phyloP scores from a whole-genome alignment of 2,329 filamentous ascomycete species.

The Fusarium palustre region DNA sequence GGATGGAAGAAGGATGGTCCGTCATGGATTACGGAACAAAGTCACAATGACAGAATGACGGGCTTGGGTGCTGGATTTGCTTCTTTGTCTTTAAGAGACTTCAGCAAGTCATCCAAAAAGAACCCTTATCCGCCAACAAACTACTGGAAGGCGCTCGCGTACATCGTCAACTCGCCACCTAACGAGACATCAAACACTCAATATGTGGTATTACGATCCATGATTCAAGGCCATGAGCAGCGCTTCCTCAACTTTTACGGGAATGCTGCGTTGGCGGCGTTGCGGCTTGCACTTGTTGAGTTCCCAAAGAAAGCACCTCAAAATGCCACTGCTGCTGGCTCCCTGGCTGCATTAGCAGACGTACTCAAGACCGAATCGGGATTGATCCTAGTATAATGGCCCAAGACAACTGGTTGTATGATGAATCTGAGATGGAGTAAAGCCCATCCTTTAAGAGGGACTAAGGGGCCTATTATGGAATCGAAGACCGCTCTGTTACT shows the following conservation, averaged over 20 bases:
- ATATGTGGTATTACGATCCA: slow-evolving; percentile 74
- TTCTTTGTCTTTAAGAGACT: slow-evolving; percentile 84
- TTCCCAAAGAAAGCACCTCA: slow-evolving; percentile 70
- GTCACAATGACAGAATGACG: slow-evolving; percentile 85
- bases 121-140: slow-evolving; percentile 83
- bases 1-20: slow-evolving; percentile 77
- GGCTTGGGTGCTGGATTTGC: slow-evolving; percentile 88
- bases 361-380: slow-evolving; percentile 64
- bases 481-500: slow-evolving; percentile 8
- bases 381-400: slow-evolving; percentile 56
- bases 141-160: slow-evolving; percentile 85
- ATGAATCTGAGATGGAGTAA: neutral
- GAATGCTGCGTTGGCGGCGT: slow-evolving; percentile 75
- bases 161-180: slow-evolving; percentile 79
- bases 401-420: slow-evolving; percentile 4
- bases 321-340: slow-evolving; percentile 62
- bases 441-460: slow-evolving; percentile 11
- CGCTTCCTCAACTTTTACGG: slow-evolving; percentile 87
- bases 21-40: slow-evolving; percentile 73
- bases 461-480: slow-evolving; percentile 31
- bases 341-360: slow-evolving; percentile 65
- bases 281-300: slow-evolving; percentile 78
- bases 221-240: slow-evolving; percentile 78
- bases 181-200: slow-evolving; percentile 78
- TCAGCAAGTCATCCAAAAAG: slow-evolving; percentile 72